Percentiles rank a stretch among this genome's conserved stretches.
These are phyloP conservation scores for Vaccinium myrtillus DNA, from an alignment of 148 eudicot genomes.

Conservation along the genomic window DNA sequence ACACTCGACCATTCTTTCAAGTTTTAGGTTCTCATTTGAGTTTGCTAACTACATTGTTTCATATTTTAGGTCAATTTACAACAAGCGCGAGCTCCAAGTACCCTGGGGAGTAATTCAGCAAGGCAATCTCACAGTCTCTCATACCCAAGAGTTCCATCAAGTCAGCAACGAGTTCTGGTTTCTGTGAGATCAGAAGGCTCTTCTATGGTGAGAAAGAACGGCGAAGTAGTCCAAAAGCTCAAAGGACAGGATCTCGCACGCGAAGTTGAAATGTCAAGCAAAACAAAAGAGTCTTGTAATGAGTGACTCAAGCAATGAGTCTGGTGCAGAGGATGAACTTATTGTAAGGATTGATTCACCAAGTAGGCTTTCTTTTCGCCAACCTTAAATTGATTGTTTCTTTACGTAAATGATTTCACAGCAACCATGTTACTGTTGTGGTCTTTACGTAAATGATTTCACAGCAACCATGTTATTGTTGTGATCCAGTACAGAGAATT, in stretches of 20 bases:
- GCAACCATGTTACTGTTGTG: not conserved
- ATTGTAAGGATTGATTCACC: slow-evolving; percentile 79
- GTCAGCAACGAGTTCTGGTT: slow-evolving; percentile 31
- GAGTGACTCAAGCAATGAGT: slow-evolving; percentile 70
- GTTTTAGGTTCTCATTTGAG: not conserved
- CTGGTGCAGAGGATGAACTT: slow-evolving; percentile 74
- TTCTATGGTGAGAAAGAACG: slow-evolving; percentile 33
- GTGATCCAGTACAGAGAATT: not conserved
- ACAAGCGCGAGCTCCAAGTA: slow-evolving; percentile 14
- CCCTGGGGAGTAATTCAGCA: slow-evolving; percentile 15
- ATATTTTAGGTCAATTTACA: slow-evolving; percentile 30
- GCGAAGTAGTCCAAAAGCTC: slow-evolving; percentile 19
- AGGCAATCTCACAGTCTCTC: slow-evolving; percentile 58
- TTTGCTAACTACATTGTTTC: slow-evolving; percentile 8
- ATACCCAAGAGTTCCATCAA: slow-evolving; percentile 48
- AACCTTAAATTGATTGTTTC: slow-evolving; percentile 27
- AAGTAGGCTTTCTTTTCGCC: slow-evolving; percentile 62
- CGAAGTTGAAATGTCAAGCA: slow-evolving; percentile 18
- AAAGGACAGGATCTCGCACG: slow-evolving; percentile 14
- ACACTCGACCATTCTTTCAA: not conserved
- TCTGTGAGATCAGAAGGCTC: slow-evolving; percentile 80
- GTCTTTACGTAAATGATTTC: too few relatives aligned
- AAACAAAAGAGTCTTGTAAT: slow-evolving; percentile 16
- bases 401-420: not conserved
- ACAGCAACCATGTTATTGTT: too few relatives aligned